Evolutionary conservation across 768 basidiomycete species (phyloP).

Genomic region (Russula lepida): DNA sequence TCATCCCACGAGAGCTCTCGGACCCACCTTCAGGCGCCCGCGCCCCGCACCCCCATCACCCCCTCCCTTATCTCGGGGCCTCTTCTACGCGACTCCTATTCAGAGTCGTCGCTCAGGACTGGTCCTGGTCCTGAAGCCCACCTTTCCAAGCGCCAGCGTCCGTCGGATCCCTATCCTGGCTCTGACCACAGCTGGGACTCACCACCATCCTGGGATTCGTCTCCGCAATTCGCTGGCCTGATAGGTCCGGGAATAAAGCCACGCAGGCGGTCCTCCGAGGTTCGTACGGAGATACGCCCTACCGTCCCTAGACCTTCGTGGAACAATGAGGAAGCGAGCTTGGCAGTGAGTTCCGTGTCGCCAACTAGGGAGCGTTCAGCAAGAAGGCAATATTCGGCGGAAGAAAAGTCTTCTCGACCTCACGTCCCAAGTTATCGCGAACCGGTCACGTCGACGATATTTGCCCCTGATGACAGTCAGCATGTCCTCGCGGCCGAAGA

Average conservation of each 20-base stretch:
- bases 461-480: not conserved
- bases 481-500: not conserved
- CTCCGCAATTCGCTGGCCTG: constrained; percentile 1
- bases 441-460: not conserved
- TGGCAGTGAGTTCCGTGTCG: not conserved
- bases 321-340: not conserved
- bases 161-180: constrained; percentile 1
- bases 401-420: not conserved
- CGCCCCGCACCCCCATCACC: constrained; percentile 6
- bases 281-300: constrained; percentile 6
- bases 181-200: constrained; percentile 14
- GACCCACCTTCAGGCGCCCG: constrained; percentile 3
- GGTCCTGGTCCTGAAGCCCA: constrained; percentile 1
- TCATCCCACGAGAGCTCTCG: constrained; percentile 2
- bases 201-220: constrained; percentile 2
- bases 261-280: constrained; percentile 8
- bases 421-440: not conserved
- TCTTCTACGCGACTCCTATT: constrained; percentile 12
- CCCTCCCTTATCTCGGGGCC: constrained; percentile 4
- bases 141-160: constrained; percentile 12
- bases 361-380: not conserved
- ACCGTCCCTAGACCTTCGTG: not conserved
- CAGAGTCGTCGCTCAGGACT: constrained; percentile 14
- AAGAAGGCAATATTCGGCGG: not conserved
- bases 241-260: constrained; percentile 16